phyloP scores from a whole-genome alignment of 306 rosid genomes.

The Cyamopsis tetragonoloba region DNA sequence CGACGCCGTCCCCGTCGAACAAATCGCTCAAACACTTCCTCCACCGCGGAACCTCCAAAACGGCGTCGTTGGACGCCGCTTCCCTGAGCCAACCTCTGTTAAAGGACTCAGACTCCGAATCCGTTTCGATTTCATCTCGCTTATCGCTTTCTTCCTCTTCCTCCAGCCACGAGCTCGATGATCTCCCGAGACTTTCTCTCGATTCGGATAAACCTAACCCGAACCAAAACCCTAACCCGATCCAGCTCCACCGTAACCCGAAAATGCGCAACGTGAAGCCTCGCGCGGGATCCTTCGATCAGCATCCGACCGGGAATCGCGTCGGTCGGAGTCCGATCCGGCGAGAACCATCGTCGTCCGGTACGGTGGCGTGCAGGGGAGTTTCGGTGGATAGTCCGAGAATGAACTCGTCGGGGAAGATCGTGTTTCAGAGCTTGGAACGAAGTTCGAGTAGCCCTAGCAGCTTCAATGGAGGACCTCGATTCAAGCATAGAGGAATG shows the following conservation, averaged over 20 bases:
- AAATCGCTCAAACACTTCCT: constrained; percentile 68
- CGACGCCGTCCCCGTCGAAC: constrained; percentile 26
- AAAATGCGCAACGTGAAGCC: constrained; percentile 53
- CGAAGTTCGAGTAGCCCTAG: constrained; percentile 97
- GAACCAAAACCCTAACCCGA: not conserved
- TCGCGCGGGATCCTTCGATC: constrained; percentile 33
- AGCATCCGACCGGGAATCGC: constrained; percentile 25
- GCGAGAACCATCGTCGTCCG: constrained; percentile 24
- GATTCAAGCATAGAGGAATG: constrained; percentile 81
- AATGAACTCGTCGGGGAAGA: constrained; percentile 91
- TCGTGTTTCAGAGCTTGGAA: constrained; percentile 86
- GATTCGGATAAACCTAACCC: constrained; percentile 57
- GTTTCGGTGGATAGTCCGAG: constrained; percentile 90
- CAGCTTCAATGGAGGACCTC: constrained; percentile 86
- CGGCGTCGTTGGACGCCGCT: constrained; percentile 38
- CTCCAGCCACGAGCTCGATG: constrained; percentile 89
- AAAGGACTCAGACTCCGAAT: constrained; percentile 63
- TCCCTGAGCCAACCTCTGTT: constrained; percentile 50
- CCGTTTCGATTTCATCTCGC: constrained; percentile 75
- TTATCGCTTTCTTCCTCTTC: constrained; percentile 89
- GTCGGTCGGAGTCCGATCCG: constrained; percentile 63
- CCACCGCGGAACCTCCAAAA: constrained; percentile 45
- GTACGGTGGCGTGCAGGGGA: constrained; percentile 53
- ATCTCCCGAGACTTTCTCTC: constrained; percentile 65
- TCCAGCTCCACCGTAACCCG: not conserved